Base-by-base conservation (phyloP, 164 flowering plant genomes). In the Vitis rotundifolia region DNA sequence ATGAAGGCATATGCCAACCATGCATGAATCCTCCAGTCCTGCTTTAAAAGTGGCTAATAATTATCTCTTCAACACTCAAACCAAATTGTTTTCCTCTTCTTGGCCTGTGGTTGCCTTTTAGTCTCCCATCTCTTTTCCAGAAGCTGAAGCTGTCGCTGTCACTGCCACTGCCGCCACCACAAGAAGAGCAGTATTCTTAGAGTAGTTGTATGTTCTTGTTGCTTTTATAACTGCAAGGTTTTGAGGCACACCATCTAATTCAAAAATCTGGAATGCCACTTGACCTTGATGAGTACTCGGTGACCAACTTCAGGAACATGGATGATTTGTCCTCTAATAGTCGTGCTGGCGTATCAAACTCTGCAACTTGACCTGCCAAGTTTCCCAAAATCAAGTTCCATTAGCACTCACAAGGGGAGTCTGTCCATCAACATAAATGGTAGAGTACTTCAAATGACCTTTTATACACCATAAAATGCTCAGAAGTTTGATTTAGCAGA, bases 221-320 rank as follows among this genome's bases (percentile, higher is more conserved):
- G 68, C 49, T 51, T 63, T 49, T 66, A 47, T 2, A 29, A 62
- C 16, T 61, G 19, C 8, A 48, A 18, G 59, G 48, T 10, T 55
- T 53, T 60, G 7, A 48, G 61, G 61, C 73, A 64, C 70, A 57
- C 63, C 68, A 67, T 60, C 5, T n/a, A 50, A 29, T 62, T 83
- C 73, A 86, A 80, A 87, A 79, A 65, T 94, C 96, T 47, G 93
- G 79, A 2, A 90, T 78, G 77, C 95, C 87, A 78, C 85, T 92
- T 63, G 97, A 91, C 73, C 99, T 85, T 53, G 97, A 73, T 19
- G 99, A 88, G 77, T 93, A 95, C 77, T 95, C 98, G 0, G 91
- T 73, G 8, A 95, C 97, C 78, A 93, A 81, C 87, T 82, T 93
- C 13, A 83, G 71, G 73, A 95, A 95, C 97, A 95, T 91, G 71